Evolutionary conservation across 768 basidiomycete genomes (phyloP), one percentile per base, ranked within the genome.

Genomic region (Dendrothele bispora): DNA sequence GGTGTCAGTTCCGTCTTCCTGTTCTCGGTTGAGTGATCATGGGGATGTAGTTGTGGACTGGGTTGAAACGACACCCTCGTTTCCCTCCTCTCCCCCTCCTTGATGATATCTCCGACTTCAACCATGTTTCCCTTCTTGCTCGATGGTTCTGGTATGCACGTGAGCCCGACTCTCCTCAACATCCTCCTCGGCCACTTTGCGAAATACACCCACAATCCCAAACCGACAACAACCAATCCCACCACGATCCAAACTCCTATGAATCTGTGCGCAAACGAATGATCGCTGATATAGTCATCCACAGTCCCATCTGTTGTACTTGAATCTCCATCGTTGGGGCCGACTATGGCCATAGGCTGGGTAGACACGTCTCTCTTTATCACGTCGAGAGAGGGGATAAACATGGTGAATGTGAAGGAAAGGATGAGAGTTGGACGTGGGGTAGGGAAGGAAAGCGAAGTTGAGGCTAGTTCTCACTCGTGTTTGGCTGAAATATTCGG

Each of bases 211-310:
- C 72, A 79, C n/a, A 68, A 35, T n/a, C 61, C 43, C 22, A 71
- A 34, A 4, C 52, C 64, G 29, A 75, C 43, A 43, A 77, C 28
- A 34, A 65, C 38, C 48, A 74, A 39, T 26, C 61, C 64, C 14
- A 55, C 59, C 30, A 74, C 73, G 58, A 76, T 72, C 38, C 57
- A 63, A 34, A 77, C 64, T 14, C 77, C 77, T 52, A 78, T 75
- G 55, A 66, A 76, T 35, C 73, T 63, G 40, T 74, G 71, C 7
- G 71, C 73, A 15, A 65, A 63, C 24, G 55, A 65, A 17, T 62
- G 51, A n/a, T n/a, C n/a, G n/a, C n/a, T n/a, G n/a, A n/a, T n/a
- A n/a, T n/a, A n/a, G n/a, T n/a, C n/a, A n/a, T n/a, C n/a, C n/a
- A 55, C 20, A 1, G 62, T 57, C 3, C 58, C 58, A 10, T 34